Evolutionary conservation across 352 stramenopile genomes (phyloP), one percentile per base, ranked within the genome.

Genomic region (Pythium myriotylum): DNA sequence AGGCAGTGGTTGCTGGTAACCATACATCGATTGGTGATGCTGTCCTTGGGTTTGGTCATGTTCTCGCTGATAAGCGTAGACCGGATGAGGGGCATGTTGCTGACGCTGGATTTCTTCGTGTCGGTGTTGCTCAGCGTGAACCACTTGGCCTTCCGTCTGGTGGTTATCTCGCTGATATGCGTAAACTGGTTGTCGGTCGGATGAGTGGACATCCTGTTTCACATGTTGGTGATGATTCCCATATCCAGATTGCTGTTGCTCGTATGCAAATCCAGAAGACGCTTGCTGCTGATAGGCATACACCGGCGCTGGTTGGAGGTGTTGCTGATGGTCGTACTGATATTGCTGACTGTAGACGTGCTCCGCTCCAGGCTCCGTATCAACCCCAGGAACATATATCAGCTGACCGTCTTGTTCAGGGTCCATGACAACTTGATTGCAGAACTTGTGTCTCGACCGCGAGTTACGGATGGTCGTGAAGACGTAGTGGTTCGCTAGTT

Each of bases 401-500:
- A 94, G 75, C 53, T 88, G 74, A 22, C 86, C 84, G 13, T 78
- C 71, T 39, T 81, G 79, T 29, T 86, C 65, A 22, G 80, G 76
- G 52, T 92, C 82, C 10, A 81, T 74, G 14, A 70, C 66, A 8
- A 94, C 84, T 53, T 82, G 90, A 61, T 91, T 81, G 55, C 82
- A 78, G 53, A 91, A 52, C 57, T 89, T 74, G 37, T 72, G 78
- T 6, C 68, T 54, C 41, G 75, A 45, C 16, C 65, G 64, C 10
- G 74, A 65, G 54, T 56, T 84, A 49, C 70, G 73, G 33, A 81
- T 68, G 45, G 70, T 81, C 50, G 72, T 91, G 56, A 86, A 90
- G 57, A 89, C 81, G 67, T 92, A 92, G 67, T 95, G 85, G 53
- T 89, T 95, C 47, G 77, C 76, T 19, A 97, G 73, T 61, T 97